phyloP scores from a whole-genome alignment of 371 early-diverging fungal genomes.

The Mortierella sp. region DNA sequence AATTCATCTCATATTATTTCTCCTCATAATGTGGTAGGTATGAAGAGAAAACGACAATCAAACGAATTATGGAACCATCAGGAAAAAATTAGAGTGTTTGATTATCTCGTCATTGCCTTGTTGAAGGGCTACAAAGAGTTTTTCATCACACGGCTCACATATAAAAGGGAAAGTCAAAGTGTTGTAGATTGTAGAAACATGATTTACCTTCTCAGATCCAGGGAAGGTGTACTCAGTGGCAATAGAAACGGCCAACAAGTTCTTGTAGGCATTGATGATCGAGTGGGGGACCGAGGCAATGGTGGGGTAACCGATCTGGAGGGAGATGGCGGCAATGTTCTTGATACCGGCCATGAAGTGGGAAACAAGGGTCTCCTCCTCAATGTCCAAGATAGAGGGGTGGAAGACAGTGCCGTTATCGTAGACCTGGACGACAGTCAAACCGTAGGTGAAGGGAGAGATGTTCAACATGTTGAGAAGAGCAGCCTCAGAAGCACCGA shows the following conservation, averaged over 20 bases:
- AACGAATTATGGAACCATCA: slow-evolving; percentile 60
- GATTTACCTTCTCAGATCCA: slow-evolving; percentile 86
- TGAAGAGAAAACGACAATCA: not conserved
- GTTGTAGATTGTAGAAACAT: slow-evolving; percentile 4
- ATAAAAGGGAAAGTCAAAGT: slow-evolving; percentile 10
- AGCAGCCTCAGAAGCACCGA: slow-evolving; percentile 99
- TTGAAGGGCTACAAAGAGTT: slow-evolving; percentile 52
- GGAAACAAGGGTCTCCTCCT: slow-evolving; percentile 85
- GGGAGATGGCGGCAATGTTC: slow-evolving; percentile 94
- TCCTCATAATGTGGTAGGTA: not conserved
- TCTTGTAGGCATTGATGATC: slow-evolving; percentile 97
- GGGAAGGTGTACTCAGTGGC: slow-evolving; percentile 96
- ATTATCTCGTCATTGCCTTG: slow-evolving; percentile 62
- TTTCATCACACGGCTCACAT: slow-evolving; percentile 63
- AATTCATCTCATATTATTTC: not conserved
- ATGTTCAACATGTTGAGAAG: slow-evolving; percentile 99
- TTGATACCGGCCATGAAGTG: slow-evolving; percentile 87
- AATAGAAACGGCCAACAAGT: slow-evolving; percentile 91
- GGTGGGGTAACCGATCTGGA: slow-evolving; percentile 95
- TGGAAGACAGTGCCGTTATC: slow-evolving; percentile 95
- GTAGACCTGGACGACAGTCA: slow-evolving; percentile 95
- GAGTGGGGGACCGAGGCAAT: slow-evolving; percentile 98
- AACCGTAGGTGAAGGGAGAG: slow-evolving; percentile 99
- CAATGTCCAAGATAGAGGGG: slow-evolving; percentile 94
- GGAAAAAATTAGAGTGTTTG: slow-evolving; percentile 85